Evolutionary conservation across 805 yeast species (phyloP), one percentile per base, ranked within the genome.

Genomic region (Ogataea allantospora): DNA sequence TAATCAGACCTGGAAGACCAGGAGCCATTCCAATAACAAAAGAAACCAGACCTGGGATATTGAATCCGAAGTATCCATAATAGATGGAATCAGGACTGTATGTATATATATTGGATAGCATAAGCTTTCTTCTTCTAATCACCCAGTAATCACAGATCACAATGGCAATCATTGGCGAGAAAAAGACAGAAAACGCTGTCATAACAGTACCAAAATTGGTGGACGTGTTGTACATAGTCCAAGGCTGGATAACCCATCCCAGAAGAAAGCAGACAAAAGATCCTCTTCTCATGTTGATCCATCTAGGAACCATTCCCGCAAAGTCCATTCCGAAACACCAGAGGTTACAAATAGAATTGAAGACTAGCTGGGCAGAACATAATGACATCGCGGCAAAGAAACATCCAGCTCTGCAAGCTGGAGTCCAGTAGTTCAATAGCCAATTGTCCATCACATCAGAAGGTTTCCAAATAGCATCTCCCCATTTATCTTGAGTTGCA

Each of bases 241-340:
- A 67, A n/a, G 71, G 70, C 27, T 60, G 64, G 15, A 57, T 48
- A 6, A 51, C 63, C 67, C 67, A 62, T 38, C 63, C 46, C 9
- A 56, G 46, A 4, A 64, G 48, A 11, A 52, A 49, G 33, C 51
- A 42, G n/a, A 55, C 38, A 47, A 60, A 60, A 8, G 60, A 55
- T 25, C 83, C 84, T 51, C 85, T 68, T 55, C 76, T 66, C 36
- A 77, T 74, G 58, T 71, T 78, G 46, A 78, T 55, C 60, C 66
- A 78, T 35, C 71, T 68, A 9, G 84, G 84, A 38, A 75, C 65
- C 51, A 77, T 57, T 1, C 77, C 27, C 6, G 20, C 16, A 14
- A 19, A n/a, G 16, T 30, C 33, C 33, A 30, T 30, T 6, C 33
- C 33, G 18, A 25, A 25, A 13, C 27, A 25, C 27, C 27, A 25